Evolutionary conservation across 2,329 filamentous ascomycete species (phyloP), one percentile per base, ranked within the genome.

Genomic region (Didymella glomerata): DNA sequence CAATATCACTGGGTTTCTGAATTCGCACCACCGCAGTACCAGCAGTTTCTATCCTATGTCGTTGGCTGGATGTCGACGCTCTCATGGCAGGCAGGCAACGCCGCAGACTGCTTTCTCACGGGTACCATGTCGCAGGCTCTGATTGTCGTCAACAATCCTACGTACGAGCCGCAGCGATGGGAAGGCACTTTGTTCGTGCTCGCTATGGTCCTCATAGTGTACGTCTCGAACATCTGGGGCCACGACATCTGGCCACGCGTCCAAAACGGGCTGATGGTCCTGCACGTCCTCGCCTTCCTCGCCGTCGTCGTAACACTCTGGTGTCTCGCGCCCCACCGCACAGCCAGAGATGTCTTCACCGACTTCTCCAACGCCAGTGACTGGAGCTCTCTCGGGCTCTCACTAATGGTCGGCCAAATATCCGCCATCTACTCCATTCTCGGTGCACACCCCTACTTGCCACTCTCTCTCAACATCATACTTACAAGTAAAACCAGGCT

Each of bases 211-310:
- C 24, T 52, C 8, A 16, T 71, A 2, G 61, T 52, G 9, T 81
- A 78, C 0, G 71, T 80, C 28, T 77, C 78, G 4, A 77, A 79
- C 54, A 76, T 82, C 4, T 73, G 80, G 6, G 80, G 79, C 1
- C 74, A 75, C 9, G 68, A 79, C 7, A 71, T 85, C 1, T 75
- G 48, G 45, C 49, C 56, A 1, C 53, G 55, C 2, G 11, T 54
- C 5, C 38, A 48, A 27, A 48, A 58, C 46, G 44, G 34, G 0
- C 41, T 40, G 4, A 67, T 83, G 16, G 69, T 81, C 10, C 57
- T 85, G 2, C 82, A 85, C 57, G 67, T 84, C 24, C 64, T 79
- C 16, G 83, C 82, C 2, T 81, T 84, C 62, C 80, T 84, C 58
- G 81, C 78, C 1, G 77, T 84, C 57, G 65, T 84, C 10, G 77